A percentile compares a stretch with the other conserved stretches of the same genome.
These are phyloP conservation scores for Trichodelitschia bisporula DNA, from an alignment of 495 filamentous ascomycete species.

Conservation along the genomic window DNA sequence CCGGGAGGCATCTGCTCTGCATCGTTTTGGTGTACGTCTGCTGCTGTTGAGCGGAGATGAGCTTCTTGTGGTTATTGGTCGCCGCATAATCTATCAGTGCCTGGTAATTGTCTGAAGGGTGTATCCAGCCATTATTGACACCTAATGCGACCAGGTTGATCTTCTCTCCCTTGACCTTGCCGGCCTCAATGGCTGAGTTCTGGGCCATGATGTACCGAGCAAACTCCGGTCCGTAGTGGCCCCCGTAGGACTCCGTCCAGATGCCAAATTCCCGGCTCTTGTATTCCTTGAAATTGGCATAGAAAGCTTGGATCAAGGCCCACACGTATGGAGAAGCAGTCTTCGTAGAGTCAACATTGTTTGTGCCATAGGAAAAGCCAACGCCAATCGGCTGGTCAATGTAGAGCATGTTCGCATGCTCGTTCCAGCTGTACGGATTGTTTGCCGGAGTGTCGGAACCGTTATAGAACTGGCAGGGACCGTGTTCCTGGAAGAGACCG, in stretches of 20 bases:
- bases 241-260: constrained; percentile 31
- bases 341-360: constrained; percentile 22
- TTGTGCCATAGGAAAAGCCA: constrained; percentile 35
- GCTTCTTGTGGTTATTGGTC: constrained; percentile 25
- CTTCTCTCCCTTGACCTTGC: constrained; percentile 19
- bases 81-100: constrained; percentile 26
- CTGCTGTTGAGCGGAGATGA: constrained; percentile 22
- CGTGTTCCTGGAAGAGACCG: constrained; percentile 37
- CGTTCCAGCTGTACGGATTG: constrained; percentile 36
- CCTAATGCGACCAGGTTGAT: constrained; percentile 29
- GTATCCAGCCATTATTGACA: constrained; percentile 33
- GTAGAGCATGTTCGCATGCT: constrained; percentile 37
- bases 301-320: constrained; percentile 31
- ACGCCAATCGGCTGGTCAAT: constrained; percentile 39
- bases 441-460: constrained; percentile 23
- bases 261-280: constrained; percentile 27
- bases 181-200: constrained; percentile 21
- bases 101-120: constrained; percentile 23
- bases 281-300: constrained; percentile 21
- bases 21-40: constrained; percentile 17
- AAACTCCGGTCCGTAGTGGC: constrained; percentile 30
- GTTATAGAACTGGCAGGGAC: constrained; percentile 34
- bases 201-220: constrained; percentile 25
- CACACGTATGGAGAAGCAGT: constrained; percentile 28
- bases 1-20: constrained; percentile 19